Evolutionary conservation across 2,329 filamentous ascomycete genomes (phyloP).

Genomic region (Colletotrichum karsti): DNA sequence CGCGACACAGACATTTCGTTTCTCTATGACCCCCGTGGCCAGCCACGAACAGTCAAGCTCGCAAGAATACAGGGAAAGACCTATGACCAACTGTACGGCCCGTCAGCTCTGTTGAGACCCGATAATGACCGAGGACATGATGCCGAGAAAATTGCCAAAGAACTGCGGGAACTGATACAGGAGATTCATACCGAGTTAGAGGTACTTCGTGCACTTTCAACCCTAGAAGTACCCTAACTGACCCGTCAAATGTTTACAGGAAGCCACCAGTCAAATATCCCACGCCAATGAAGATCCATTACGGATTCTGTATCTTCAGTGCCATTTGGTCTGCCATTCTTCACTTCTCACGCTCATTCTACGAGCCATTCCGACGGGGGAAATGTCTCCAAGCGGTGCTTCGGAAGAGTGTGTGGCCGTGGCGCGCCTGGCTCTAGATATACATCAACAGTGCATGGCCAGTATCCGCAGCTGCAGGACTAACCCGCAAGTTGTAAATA

Average conservation of each 20-base stretch:
- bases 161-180: not conserved
- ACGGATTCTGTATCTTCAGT: conserved; percentile 39
- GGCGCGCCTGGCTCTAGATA: conserved; percentile 42
- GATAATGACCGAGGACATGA: not conserved
- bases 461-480: conserved; percentile 33
- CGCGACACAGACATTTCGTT: conserved; percentile 41
- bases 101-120: not conserved
- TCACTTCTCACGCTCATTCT: conserved; percentile 44
- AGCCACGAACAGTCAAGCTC: conserved; percentile 28
- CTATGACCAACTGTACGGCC: conserved; percentile 44
- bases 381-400: conserved; percentile 22
- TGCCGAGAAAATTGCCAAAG: not conserved
- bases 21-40: conserved; percentile 24
- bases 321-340: conserved; percentile 43
- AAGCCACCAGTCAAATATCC: not conserved
- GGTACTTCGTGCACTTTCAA: not conserved
- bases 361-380: conserved; percentile 31
- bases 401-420: conserved; percentile 39
- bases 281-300: conserved; percentile 31
- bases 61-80: conserved; percentile 39
- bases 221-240: too few species aligned
- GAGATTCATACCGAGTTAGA: not conserved
- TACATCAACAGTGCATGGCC: conserved; percentile 43
- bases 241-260: too few species aligned
- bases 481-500: conserved; percentile 38